These are phyloP conservation scores for Solanum medicagineum DNA, from an alignment of 257 asterid genomes.

Conservation along the genomic window DNA sequence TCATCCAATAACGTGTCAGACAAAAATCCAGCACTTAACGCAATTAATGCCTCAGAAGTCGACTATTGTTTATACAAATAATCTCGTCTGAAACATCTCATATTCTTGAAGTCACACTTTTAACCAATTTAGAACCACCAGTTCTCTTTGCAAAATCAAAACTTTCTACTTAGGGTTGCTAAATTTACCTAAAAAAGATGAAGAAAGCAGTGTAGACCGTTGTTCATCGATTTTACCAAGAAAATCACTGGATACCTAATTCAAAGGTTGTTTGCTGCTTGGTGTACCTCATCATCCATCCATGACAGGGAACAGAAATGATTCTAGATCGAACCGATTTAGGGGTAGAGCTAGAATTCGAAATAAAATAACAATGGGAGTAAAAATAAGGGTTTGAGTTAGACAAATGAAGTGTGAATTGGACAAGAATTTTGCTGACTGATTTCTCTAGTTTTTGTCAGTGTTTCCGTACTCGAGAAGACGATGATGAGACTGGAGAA, in stretches of 20 bases:
- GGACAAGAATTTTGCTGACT: not conserved
- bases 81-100: slow-evolving; percentile 53
- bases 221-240: slow-evolving; percentile 4
- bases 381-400: slow-evolving; percentile 11
- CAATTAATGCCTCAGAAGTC: slow-evolving; percentile 67
- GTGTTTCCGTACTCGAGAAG: too few relatives aligned
- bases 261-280: slow-evolving; percentile 24
- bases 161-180: not conserved
- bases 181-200: not conserved
- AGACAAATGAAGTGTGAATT: slow-evolving; percentile 28
- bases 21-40: slow-evolving; percentile 54
- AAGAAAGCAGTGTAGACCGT: not conserved
- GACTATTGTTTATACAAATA: slow-evolving; percentile 64
- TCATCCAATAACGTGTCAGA: slow-evolving; percentile 73
- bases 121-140: not conserved
- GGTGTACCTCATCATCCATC: slow-evolving; percentile 64
- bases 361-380: slow-evolving; percentile 1
- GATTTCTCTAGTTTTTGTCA: too few relatives aligned
- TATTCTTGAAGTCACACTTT: slow-evolving; percentile 4
- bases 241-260: slow-evolving; percentile 28
- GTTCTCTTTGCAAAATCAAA: slow-evolving; percentile 1
- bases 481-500: too few relatives aligned
- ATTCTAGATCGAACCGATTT: slow-evolving; percentile 9
- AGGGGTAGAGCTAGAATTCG: not conserved
- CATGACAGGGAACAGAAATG: slow-evolving; percentile 19